phyloP scores from a whole-genome alignment of 805 yeast species.

The Huiozyma naganishii region DNA sequence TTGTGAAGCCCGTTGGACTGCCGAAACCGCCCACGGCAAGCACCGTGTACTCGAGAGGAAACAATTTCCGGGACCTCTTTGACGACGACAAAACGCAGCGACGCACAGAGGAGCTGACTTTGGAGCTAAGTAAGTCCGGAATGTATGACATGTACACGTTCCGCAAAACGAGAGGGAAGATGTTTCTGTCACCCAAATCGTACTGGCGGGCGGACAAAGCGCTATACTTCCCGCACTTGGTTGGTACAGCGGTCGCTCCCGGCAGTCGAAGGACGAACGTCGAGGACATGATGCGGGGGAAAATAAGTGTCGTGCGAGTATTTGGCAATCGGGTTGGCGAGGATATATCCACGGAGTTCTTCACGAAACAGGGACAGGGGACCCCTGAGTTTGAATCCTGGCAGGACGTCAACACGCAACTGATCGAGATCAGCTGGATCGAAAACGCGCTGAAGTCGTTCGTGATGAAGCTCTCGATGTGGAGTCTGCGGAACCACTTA shows the following conservation, averaged over 20 bases:
- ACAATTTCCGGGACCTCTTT: constrained; percentile 36
- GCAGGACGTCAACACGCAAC: constrained; percentile 34
- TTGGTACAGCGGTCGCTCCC: constrained; percentile 39
- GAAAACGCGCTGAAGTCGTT: constrained; percentile 62
- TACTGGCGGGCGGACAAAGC: constrained; percentile 66
- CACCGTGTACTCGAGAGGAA: constrained; percentile 30
- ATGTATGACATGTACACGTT: constrained; percentile 53
- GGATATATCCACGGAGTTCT: constrained; percentile 41
- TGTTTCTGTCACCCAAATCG: constrained; percentile 73
- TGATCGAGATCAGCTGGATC: constrained; percentile 67
- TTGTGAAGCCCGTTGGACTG: constrained; percentile 41
- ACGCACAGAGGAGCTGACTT: constrained; percentile 44
- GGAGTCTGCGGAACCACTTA: constrained; percentile 23
- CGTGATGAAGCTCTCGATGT: constrained; percentile 42
- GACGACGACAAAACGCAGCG: constrained; percentile 38
- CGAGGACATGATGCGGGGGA: constrained; percentile 23
- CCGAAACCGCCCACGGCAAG: constrained; percentile 26
- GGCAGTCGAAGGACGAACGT: constrained; percentile 22
- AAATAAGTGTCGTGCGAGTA: constrained; percentile 21
- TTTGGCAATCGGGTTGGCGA: constrained; percentile 46
- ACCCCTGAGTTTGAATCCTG: constrained; percentile 4
- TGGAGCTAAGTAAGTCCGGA: constrained; percentile 58
- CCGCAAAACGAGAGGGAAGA: constrained; percentile 70
- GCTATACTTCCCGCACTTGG: constrained; percentile 71
- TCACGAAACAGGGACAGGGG: neutral